Percentiles rank a stretch among this genome's conserved stretches.
phyloP scores from a whole-genome alignment of 2,329 filamentous ascomycete genomes.

The Clathrospora elynae region DNA sequence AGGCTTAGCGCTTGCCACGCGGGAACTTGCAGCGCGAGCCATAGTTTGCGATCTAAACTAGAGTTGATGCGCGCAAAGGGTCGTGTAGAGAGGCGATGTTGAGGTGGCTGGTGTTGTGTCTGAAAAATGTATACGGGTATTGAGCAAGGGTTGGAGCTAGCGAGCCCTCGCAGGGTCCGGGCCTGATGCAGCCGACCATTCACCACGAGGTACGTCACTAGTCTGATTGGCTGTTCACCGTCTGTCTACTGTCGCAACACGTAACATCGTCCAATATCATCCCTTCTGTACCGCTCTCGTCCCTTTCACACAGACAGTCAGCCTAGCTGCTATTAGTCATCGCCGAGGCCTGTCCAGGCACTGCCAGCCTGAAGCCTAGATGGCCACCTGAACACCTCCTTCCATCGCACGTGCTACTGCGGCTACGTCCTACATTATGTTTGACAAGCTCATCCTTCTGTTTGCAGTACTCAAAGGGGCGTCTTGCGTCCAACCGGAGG shows the following conservation, averaged over 20 bases:
- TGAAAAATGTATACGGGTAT: slow-evolving; percentile 29
- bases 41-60: slow-evolving; percentile 27
- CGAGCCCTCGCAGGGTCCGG: slow-evolving; percentile 6
- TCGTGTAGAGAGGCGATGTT: slow-evolving; percentile 15
- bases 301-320: neutral
- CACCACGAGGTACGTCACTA: slow-evolving; percentile 18
- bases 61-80: slow-evolving; percentile 22
- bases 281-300: slow-evolving; percentile 1
- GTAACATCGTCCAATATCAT: slow-evolving; percentile 1
- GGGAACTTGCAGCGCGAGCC: slow-evolving; percentile 37
- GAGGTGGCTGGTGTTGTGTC: slow-evolving; percentile 36
- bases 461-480: slow-evolving; percentile 51
- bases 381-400: slow-evolving; percentile 20
- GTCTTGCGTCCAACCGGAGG: slow-evolving; percentile 71
- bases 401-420: slow-evolving; percentile 4
- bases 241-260: slow-evolving; percentile 10
- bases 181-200: slow-evolving; percentile 15
- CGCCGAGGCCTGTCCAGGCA: slow-evolving; percentile 9
- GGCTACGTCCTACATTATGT: slow-evolving; percentile 22
- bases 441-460: slow-evolving; percentile 18
- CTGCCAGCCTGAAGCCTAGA: slow-evolving; percentile 21
- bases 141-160: slow-evolving; percentile 15
- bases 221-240: slow-evolving; percentile 19
- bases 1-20: slow-evolving; percentile 37
- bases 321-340: slow-evolving; percentile 6